These are phyloP conservation scores for Talaromyces liani DNA, from an alignment of 495 filamentous ascomycete species.

Conservation along the genomic window DNA sequence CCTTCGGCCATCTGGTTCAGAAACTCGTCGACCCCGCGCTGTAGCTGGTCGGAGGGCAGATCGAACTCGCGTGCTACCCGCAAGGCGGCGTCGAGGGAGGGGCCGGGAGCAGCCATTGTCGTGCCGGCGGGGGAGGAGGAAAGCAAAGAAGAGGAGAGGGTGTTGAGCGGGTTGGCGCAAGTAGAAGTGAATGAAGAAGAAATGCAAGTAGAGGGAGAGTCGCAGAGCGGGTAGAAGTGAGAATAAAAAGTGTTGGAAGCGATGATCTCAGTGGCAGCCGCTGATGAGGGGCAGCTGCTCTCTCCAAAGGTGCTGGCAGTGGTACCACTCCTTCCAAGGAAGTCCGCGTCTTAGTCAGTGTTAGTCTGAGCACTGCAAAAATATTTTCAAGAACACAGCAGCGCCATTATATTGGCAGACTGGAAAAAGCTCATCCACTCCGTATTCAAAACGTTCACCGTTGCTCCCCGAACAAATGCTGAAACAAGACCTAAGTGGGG, in stretches of 20 bases:
- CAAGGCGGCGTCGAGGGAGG: conserved; percentile 53
- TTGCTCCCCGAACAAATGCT: background rate
- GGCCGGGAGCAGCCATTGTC: conserved; percentile 1
- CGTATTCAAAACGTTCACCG: background rate
- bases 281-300: background rate
- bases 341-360: background rate
- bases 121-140: conserved; percentile 7
- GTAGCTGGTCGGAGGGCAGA: conserved; percentile 70
- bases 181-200: conserved; percentile 7
- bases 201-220: conserved; percentile 6
- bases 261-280: conserved; percentile 8
- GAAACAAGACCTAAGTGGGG: background rate
- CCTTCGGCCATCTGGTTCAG: conserved; percentile 82
- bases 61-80: conserved; percentile 81
- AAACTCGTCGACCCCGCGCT: conserved; percentile 75
- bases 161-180: conserved; percentile 8
- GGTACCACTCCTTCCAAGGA: background rate
- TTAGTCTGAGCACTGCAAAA: background rate
- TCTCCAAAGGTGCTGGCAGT: no score
- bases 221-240: background rate
- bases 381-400: no score
- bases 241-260: background rate
- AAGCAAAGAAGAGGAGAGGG: conserved; percentile 6
- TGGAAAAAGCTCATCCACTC: background rate
- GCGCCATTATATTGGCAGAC: background rate